Percentiles rank a stretch among this genome's conserved stretches.
These are phyloP conservation scores for Myrica gale DNA, from an alignment of 306 rosid species.

Conservation along the genomic window DNA sequence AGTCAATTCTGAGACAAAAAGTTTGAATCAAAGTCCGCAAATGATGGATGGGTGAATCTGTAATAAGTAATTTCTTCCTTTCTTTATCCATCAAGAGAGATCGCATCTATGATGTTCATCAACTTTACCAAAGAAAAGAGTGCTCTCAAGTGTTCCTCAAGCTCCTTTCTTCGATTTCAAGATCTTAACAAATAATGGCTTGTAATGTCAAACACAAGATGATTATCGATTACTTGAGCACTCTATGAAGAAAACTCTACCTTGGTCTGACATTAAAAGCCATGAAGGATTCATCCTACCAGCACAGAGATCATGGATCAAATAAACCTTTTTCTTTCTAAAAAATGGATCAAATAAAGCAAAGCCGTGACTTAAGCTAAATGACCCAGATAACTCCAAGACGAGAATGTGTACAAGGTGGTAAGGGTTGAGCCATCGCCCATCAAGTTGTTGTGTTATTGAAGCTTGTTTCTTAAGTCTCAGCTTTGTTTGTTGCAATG, in stretches of 20 bases:
- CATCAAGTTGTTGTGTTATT: constrained; percentile 36
- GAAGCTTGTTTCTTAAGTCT: constrained; percentile 38
- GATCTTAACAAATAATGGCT: too few relatives aligned
- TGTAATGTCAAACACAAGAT: constrained; percentile 8
- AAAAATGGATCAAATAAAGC: not conserved
- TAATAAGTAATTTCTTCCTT: too few relatives aligned
- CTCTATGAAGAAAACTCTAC: not conserved
- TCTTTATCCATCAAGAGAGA: not conserved
- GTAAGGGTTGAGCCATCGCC: constrained; percentile 48
- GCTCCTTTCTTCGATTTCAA: not conserved
- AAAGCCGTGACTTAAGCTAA: not conserved
- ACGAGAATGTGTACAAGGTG: constrained; percentile 21
- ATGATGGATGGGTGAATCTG: not conserved
- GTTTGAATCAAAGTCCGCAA: constrained; percentile 27
- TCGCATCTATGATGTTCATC: not conserved
- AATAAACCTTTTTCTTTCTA: too few relatives aligned
- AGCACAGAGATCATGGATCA: too few relatives aligned
- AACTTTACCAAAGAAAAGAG: not conserved
- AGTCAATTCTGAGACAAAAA: constrained; percentile 29
- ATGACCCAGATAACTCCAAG: constrained; percentile 7
- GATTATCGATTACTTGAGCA: not conserved
- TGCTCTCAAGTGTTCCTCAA: not conserved
- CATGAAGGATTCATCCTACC: too few relatives aligned
- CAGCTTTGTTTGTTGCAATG: constrained; percentile 17
- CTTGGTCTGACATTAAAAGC: too few relatives aligned